Base-by-base conservation (phyloP, 2,329 filamentous ascomycete genomes). In the Pseudogymnoascus sp. region DNA sequence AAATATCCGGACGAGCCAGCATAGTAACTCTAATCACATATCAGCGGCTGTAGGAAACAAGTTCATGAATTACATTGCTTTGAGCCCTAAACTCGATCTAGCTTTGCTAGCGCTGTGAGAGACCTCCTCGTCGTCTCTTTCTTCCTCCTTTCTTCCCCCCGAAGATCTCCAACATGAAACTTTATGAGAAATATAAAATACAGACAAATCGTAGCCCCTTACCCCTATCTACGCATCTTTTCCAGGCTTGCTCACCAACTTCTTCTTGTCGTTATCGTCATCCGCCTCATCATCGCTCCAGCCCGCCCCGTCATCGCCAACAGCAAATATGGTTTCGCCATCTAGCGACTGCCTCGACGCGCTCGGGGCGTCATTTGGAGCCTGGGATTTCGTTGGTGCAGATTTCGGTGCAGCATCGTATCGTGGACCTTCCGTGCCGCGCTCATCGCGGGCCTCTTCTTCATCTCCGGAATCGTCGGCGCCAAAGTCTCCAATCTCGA, bases 281-380 rank as follows among this genome's bases (percentile, higher is more conserved):
- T 81, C 79, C 34, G 81, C 77, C 18, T 87, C 88, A 61, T 90
- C 87, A 61, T 90, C 89, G 14, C 88, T 91, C 79, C 91, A 93
- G 70, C 94, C 91, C 1, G 78, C 67, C 11, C 70, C 83, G 61
- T 88, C 88, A 68, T 96, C 92, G 9, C 91, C 93, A 9, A 97
- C 90, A 1, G 93, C 93, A 69, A 97, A 97, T 64, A 97, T 95
- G 0, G 92, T 96, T 76, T 97, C 94, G 9, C 91, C 91, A 64
- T 97, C 92, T 34, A 89, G 76, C 58, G 84, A 87, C 63, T 87
- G 78, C 67, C 83, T 73, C 32, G 57, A 37, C 25, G 57, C 57
- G 35, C 57, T 58, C 62, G 81, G 78, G 9, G 66, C 66, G 41
- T 65, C 63, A 6, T 62, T 59, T 57, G 64, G 64, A 58, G 50